Base-by-base conservation (phyloP, 2,329 filamentous ascomycete species). In the Blastomyces gilchristii region DNA sequence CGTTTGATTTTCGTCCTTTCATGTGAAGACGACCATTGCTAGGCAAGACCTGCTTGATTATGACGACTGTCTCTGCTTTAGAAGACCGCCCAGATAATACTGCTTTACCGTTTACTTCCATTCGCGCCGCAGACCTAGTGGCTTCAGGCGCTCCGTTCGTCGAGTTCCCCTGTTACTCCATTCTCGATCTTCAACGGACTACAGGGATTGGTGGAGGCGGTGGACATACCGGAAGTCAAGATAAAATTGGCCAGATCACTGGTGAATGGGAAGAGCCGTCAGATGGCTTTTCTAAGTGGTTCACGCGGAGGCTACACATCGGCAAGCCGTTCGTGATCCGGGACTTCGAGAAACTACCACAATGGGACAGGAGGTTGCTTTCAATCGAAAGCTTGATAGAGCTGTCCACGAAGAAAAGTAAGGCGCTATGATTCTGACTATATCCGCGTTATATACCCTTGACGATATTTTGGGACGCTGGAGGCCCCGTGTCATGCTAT, bases 251-350 rank as follows among this genome's bases (percentile, higher is more conserved):
- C 16, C 22, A 34, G 16, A 16, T n/a, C 18, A 14, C n/a, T 49
- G 31, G n/a, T n/a, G 53, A n/a, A 22, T 9, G 14, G 34, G 41
- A 28, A 39, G 16, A 22, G 9, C 37, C 31, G 39, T 62, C 22
- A 18, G 12, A 25, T 43, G 8, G 49, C 53, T 67, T 67, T 58
- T 64, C 67, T 28, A 66, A 67, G 39, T 74, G 72, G 72, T 62
- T 74, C 34, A 70, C 71, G 34, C 65, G 63, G 59, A 71, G 69
- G 31, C 65, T 75, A 5, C 69, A 70, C 25, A 64, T 70, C 31
- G 73, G 73, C 14, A 69, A 69, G 43, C 73, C 73, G 6, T 74
- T 74, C 64, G 69, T 74, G 41, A 71, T 75, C 49, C 69, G 69
- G 34, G 72, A 74, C 18, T 74, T 75, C 58, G 67, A 72, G 28